A percentile compares a stretch with the other conserved stretches of the same genome.
phyloP scores from a whole-genome alignment of 2,329 filamentous ascomycete genomes.

The Penicillium sp. region DNA sequence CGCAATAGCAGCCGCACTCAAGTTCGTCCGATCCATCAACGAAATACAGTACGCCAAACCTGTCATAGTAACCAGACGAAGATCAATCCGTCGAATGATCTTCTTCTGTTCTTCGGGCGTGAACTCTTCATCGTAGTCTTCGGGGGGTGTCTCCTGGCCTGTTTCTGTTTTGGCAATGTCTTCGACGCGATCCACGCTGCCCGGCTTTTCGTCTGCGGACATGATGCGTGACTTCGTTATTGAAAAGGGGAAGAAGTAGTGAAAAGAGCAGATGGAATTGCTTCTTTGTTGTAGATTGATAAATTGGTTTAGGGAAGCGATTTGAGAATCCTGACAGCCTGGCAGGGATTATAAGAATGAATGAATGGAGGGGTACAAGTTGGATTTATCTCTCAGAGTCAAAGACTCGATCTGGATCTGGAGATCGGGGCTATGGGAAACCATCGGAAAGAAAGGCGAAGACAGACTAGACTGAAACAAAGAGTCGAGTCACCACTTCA shows the following conservation, averaged over 20 bases:
- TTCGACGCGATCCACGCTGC: conserved; percentile 23
- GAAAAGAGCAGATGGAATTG: neutral
- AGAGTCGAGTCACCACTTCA: too few species aligned
- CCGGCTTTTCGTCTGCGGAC: conserved; percentile 23
- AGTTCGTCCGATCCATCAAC: conserved; percentile 78
- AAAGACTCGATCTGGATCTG: neutral
- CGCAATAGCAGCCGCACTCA: conserved; percentile 68
- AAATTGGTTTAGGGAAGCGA: neutral
- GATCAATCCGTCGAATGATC: conserved; percentile 72
- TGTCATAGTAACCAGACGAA: conserved; percentile 63
- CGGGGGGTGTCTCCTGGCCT: conserved; percentile 1
- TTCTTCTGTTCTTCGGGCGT: conserved; percentile 61
- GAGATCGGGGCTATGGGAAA: neutral
- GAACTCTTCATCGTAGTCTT: conserved; percentile 24
- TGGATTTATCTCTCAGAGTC: neutral
- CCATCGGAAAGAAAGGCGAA: neutral
- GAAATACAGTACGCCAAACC: conserved; percentile 73
- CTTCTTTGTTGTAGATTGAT: neutral
- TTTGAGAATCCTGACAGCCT: neutral
- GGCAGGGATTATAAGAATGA: neutral
- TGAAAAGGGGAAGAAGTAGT: too few species aligned
- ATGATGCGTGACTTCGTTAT: neutral
- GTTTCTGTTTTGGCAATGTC: conserved; percentile 16
- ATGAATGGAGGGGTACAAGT: neutral
- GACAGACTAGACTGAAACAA: neutral